Evolutionary conservation across 345 rosid genomes (phyloP), one percentile per base, ranked within the genome.

Genomic region (Carallia brachiata): DNA sequence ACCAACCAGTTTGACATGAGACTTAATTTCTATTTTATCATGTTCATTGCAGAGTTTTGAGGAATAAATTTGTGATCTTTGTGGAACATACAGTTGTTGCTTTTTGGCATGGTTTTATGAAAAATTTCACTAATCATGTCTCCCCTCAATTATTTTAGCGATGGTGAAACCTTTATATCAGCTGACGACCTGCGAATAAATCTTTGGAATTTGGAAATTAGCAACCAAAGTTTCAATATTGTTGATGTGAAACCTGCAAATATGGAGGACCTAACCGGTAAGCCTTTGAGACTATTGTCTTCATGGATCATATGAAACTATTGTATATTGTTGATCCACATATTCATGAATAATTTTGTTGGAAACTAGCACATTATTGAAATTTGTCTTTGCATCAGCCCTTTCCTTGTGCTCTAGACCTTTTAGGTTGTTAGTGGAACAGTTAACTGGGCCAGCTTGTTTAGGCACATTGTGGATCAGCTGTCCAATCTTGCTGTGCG

Each of bases 261-360:
- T 71, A 86, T 86, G 89, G 89, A 86, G 75, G 89, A 86, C 76
- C 80, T 86, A 56, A 81, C 89, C 64, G 89, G 89, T 86, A 82
- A 78, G 79, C 65, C 19, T 55, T 59, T 52, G 62, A 34, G 32
- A 19, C 48, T 61, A 54, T 73, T 36, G 36, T 34, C 44, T 44
- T 59, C 36, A 48, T 19, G 47, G 36, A 28, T 32, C 30, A 34
- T 32, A 31, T 56, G 13, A 34, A 16, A 56, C 53, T 6, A 32
- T 32, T 53, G 2, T 44, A 17, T 44, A 40, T 28, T 53, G 6
- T 15, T 15, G 28, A 39, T 48, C n/a, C 6, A 39, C 6, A 5
- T 31, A 3, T 7, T 36, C 4, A 8, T 18, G 34, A 67, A 36
- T 31, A 44, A 13, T 47, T 36, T 48, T 65, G 12, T 36, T 34